A percentile compares a stretch with the other conserved stretches of the same genome.
phyloP scores from a whole-genome alignment of 2,329 filamentous ascomycete genomes.

The Claviceps quebecensis region DNA sequence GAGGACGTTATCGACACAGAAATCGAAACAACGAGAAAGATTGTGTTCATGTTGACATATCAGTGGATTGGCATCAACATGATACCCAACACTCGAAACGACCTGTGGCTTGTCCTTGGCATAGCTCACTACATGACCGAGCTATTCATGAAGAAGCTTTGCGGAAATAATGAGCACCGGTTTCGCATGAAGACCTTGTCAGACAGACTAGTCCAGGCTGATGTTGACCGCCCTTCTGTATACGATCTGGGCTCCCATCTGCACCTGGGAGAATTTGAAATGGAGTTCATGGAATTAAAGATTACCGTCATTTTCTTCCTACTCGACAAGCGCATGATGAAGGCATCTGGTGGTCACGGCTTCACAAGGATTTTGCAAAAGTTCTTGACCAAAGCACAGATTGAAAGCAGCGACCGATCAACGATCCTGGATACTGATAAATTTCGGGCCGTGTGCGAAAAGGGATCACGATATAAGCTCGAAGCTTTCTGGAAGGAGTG shows the following conservation, averaged over 20 bases:
- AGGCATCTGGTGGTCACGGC: constrained; percentile 68
- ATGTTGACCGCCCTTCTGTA: constrained; percentile 70
- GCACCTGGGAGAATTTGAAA: constrained; percentile 69
- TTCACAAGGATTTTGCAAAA: constrained; percentile 75
- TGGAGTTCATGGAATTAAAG: constrained; percentile 83
- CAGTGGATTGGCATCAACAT: constrained; percentile 95
- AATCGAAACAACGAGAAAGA: constrained; percentile 62
- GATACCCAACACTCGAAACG: constrained; percentile 63
- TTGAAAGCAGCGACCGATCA: constrained; percentile 43
- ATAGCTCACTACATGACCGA: constrained; percentile 93
- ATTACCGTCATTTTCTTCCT: constrained; percentile 86
- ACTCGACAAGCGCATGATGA: constrained; percentile 78
- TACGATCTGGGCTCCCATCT: constrained; percentile 66
- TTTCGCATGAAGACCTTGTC: constrained; percentile 78
- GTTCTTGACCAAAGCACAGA: constrained; percentile 75
- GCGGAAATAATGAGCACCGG: constrained; percentile 87
- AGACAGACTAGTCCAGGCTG: constrained; percentile 68
- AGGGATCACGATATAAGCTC: constrained; percentile 70
- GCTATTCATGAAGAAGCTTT: constrained; percentile 76
- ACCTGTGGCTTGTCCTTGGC: constrained; percentile 82
- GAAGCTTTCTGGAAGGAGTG: constrained; percentile 91
- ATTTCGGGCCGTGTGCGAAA: constrained; percentile 77
- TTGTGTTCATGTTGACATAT: constrained; percentile 73
- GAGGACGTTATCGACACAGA: constrained; percentile 76
- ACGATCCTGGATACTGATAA: constrained; percentile 60